Base-by-base conservation (phyloP, 1,139 yeast genomes). In the Tardiomyces digboiensis region DNA sequence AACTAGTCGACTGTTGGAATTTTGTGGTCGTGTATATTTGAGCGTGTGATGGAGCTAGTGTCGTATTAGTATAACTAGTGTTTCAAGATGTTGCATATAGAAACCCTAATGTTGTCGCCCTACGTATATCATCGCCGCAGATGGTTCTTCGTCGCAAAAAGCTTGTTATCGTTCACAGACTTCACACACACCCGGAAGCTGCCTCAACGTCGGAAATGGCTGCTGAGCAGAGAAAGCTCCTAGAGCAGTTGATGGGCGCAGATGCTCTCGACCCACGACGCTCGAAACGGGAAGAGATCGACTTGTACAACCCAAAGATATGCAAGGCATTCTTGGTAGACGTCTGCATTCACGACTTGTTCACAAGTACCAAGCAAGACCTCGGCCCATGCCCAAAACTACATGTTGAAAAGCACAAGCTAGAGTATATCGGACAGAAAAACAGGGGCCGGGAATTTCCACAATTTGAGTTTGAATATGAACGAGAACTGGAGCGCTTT, bases 291-390 rank as follows among this genome's bases (percentile, higher is more conserved):
- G 52, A 52, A 50, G 61, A 55, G 36, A 58, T 41, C 51, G 60
- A 21, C 56, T 64, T 88, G 55, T 71, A 78, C 21, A 84, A 82
- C 49, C 76, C 81, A 16, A 69, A 77, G 41, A 80, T 88, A 12
- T 89, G 97, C 61, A 83, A 84, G 58, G 72, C 86, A 21, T 89
- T 81, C 60, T 62, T 91, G 14, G 87, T 87, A 7, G 96, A 94
- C 1, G 75, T 77, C n/a, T 89, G 97, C 56, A 93, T 95, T 0
- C 85, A 84, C 60, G 96, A 88, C 54, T 61, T 89, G 46, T 83
- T 89, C 57, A 74, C 75, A 14, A 87, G 87, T 5, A 85, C 97
- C 14, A 88, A 87, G 61, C 86, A 84, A 58, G 88, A 84, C 58
- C 61, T 85, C 48, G 96, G 97, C 1, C 73, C 73, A 46, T 89